Evolutionary conservation across 495 filamentous ascomycete species (phyloP).

Genomic region (Daldinia loculata): DNA sequence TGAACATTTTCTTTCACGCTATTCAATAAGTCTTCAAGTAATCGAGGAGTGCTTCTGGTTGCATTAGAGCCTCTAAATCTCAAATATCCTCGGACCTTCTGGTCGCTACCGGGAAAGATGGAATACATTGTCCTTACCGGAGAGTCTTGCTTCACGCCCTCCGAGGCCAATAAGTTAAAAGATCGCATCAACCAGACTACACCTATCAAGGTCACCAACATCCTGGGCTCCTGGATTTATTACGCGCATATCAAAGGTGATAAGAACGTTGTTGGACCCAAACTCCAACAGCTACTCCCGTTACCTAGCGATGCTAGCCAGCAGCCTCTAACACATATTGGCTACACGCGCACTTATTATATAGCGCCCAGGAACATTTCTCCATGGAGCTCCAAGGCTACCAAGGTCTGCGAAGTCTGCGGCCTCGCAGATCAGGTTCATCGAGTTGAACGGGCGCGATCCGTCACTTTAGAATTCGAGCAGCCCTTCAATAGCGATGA

Average conservation of each 20-base stretch:
- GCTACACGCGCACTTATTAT: constrained; percentile 59
- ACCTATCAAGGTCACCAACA: constrained; percentile 51
- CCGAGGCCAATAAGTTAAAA: constrained; percentile 60
- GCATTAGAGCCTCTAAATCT: constrained; percentile 8
- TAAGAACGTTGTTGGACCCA: constrained; percentile 45
- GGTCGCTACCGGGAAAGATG: constrained; percentile 39
- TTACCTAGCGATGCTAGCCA: constrained; percentile 31
- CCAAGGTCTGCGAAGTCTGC: constrained; percentile 92
- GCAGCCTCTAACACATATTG: constrained; percentile 44
- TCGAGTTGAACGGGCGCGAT: constrained; percentile 87
- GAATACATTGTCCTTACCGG: constrained; percentile 52
- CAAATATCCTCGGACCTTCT: constrained; percentile 10
- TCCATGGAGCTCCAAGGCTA: constrained; percentile 97
- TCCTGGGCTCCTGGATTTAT: constrained; percentile 62
- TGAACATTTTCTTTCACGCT: constrained; percentile 32
- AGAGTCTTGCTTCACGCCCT: constrained; percentile 60
- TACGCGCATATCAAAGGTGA: constrained; percentile 56
- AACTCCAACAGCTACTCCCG: constrained; percentile 55
- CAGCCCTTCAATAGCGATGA: constrained; percentile 56
- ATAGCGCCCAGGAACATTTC: constrained; percentile 89
- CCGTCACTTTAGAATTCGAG: constrained; percentile 70
- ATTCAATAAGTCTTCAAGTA: constrained; percentile 19
- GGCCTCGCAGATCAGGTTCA: constrained; percentile 75
- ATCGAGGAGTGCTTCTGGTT: constrained; percentile 3
- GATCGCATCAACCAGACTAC: constrained; percentile 56